Conservation (phyloP, 768 basidiomycete species). For the Fomitopsis pulvina region DNA sequence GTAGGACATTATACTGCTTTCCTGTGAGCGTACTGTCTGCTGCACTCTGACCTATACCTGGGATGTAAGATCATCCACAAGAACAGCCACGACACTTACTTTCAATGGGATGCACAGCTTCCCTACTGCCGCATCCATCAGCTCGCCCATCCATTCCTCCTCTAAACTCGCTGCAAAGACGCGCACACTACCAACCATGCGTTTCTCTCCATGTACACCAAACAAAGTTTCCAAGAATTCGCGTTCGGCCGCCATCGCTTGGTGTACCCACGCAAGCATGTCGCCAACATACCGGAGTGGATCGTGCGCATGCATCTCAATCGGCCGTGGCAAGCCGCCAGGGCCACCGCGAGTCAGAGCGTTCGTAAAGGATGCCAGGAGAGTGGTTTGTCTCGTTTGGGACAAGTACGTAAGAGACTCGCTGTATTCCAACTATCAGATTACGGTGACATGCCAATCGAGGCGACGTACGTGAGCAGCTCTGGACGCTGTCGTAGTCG, state of each 20-base stretch:
- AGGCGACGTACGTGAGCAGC: constrained; percentile 53
- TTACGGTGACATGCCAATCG: neutral
- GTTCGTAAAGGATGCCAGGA: constrained; percentile 76
- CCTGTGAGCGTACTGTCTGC: constrained; percentile 90
- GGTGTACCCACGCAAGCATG: constrained; percentile 99
- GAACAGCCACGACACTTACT: constrained; percentile 33
- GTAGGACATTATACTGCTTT: constrained; percentile 87
- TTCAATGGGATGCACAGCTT: constrained; percentile 87
- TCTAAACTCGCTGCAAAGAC: constrained; percentile 49
- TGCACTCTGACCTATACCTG: constrained; percentile 68
- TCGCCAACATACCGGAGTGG: constrained; percentile 95
- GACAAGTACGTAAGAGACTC: constrained; percentile 76
- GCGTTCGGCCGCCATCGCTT: constrained; percentile 88
- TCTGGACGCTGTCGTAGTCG: constrained; percentile 75
- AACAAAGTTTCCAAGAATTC: constrained; percentile 92
- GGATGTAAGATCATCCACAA: neutral
- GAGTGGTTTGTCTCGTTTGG: constrained; percentile 72
- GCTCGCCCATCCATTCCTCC: constrained; percentile 71
- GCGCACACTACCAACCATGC: constrained; percentile 75
- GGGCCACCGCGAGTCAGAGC: constrained; percentile 87
- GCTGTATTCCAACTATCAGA: constrained; percentile 26
- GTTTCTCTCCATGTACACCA: constrained; percentile 48
- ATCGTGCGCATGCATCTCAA: constrained; percentile 97
- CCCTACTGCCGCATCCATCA: constrained; percentile 77
- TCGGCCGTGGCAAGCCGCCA: constrained; percentile 81